Evolutionary conservation across 306 rosid genomes (phyloP).

Genomic region (Pyrus pyrifolia): DNA sequence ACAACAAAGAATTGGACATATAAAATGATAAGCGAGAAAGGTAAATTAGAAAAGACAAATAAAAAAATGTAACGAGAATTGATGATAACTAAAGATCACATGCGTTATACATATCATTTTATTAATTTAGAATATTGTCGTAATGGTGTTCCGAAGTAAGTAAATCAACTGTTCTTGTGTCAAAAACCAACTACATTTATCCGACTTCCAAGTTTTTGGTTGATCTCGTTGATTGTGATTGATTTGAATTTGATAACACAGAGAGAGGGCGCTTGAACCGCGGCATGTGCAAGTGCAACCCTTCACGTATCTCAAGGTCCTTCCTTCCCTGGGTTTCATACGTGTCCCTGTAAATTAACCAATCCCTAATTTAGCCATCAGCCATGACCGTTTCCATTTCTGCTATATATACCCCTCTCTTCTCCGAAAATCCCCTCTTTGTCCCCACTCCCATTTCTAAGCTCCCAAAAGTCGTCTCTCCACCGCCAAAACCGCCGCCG

Average conservation of each 20-base stretch:
- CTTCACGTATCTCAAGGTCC: not conserved
- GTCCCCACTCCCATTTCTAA: not conserved
- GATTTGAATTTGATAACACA: too few species aligned
- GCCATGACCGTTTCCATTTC: not conserved
- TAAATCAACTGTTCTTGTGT: too few species aligned
- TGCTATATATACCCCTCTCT: slow-evolving; percentile 4
- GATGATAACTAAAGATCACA: too few species aligned
- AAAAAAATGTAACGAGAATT: too few species aligned
- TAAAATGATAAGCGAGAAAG: too few species aligned
- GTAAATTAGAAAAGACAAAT: too few species aligned
- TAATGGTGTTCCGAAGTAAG: fast-evolving
- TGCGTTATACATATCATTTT: too few species aligned
- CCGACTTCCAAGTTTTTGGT: not conserved
- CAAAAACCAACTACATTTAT: not conserved
- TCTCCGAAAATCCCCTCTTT: not conserved
- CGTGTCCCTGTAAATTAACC: not conserved
- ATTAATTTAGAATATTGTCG: too few species aligned
- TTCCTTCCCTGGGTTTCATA: not conserved
- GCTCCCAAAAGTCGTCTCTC: not conserved
- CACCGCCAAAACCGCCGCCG: not conserved
- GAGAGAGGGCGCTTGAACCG: too few species aligned
- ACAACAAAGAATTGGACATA: too few species aligned
- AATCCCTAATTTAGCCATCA: not conserved
- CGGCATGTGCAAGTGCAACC: not conserved
- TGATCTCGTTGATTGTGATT: not conserved